Evolutionary conservation across 1,139 yeast species (phyloP).

Genomic region (Arxiozyma slooffiae): DNA sequence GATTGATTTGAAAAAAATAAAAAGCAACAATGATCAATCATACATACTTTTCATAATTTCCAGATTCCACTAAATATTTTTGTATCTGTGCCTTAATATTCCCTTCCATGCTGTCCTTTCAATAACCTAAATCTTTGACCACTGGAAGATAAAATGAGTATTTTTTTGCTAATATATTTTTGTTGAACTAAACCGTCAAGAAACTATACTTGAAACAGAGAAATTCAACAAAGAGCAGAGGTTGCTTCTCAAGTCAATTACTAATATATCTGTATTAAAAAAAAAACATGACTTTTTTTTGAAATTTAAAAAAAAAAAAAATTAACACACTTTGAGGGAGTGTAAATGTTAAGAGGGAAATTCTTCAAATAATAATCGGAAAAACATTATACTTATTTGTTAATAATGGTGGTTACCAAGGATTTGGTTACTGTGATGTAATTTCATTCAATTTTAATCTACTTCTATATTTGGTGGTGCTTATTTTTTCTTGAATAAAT

Average conservation of each 20-base stretch:
- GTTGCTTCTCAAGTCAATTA: no score
- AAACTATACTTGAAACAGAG: no score
- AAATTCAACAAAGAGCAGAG: no score
- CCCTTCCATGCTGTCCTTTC: conserved; percentile 27
- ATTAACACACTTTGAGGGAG: neutral
- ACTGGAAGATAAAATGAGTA: neutral
- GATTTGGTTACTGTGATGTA: no score
- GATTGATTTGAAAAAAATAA: neutral
- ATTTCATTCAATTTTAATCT: neutral
- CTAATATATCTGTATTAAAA: no score
- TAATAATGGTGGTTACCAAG: no score
- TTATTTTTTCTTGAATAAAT: neutral
- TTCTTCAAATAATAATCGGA: neutral
- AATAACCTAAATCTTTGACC: neutral
- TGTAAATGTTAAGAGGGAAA: no score
- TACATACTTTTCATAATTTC: conserved; percentile 57
- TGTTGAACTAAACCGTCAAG: no score
- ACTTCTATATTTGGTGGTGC: neutral
- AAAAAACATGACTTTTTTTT: no score
- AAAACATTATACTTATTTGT: no score
- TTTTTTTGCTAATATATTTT: no score
- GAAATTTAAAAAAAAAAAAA: no score
- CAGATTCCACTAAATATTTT: conserved; percentile 61
- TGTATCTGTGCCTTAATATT: conserved; percentile 53
- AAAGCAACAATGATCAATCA: neutral